Evolutionary conservation across 441 rosid genomes (phyloP).

Genomic region (Biscutella auriculata): DNA sequence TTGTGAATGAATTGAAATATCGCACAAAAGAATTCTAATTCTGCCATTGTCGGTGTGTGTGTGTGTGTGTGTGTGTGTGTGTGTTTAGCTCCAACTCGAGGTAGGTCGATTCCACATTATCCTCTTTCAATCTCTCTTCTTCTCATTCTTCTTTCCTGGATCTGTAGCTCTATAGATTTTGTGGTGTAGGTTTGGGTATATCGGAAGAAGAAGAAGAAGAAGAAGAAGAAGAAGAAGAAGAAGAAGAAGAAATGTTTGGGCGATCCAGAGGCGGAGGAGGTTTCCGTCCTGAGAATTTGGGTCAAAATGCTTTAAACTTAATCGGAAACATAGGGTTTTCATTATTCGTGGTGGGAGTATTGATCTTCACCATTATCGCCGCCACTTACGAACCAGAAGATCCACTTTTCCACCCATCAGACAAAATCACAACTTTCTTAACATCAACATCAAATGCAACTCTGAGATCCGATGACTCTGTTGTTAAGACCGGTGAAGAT

Average conservation of each 20-base stretch:
- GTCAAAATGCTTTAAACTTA: constrained; percentile 67
- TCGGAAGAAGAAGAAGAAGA: constrained; percentile 4
- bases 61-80: no score
- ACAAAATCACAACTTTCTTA: constrained; percentile 70
- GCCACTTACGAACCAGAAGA: constrained; percentile 90
- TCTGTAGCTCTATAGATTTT: background rate
- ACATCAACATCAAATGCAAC: constrained; percentile 77
- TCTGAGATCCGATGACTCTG: constrained; percentile 53
- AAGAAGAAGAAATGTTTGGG: constrained; percentile 37
- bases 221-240: no score
- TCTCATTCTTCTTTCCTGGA: background rate
- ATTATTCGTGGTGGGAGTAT: constrained; percentile 64
- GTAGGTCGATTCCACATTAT: background rate
- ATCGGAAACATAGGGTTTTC: constrained; percentile 83
- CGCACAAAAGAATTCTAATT: no score
- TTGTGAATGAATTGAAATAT: no score
- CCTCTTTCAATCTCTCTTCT: background rate
- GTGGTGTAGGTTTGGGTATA: background rate
- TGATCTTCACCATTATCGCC: constrained; percentile 84
- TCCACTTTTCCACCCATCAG: constrained; percentile 80
- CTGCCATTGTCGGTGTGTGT: no score
- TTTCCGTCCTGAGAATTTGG: constrained; percentile 75
- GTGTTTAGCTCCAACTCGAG: no score
- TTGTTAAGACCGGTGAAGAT: constrained; percentile 79
- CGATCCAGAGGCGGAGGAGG: constrained; percentile 54